A percentile compares a stretch with the other conserved stretches of the same genome.
Evolutionary conservation across 2,329 filamentous ascomycete genomes (phyloP).

Genomic region (Pseudopyricularia cyperi): DNA sequence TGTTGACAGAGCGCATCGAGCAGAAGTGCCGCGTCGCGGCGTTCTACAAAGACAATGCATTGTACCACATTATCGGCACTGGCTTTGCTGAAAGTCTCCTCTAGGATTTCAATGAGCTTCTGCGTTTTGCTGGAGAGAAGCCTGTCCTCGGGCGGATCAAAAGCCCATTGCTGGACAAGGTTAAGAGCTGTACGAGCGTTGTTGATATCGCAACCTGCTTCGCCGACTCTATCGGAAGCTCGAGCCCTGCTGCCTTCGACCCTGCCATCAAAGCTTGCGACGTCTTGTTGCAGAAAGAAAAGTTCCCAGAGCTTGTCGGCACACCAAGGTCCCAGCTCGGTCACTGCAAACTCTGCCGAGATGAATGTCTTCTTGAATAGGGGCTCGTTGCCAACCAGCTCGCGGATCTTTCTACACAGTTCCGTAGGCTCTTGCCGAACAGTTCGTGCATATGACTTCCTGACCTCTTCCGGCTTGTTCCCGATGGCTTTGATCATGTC

Average conservation of each 20-base stretch:
- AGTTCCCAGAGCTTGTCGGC: slow-evolving; percentile 71
- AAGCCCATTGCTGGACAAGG: slow-evolving; percentile 38
- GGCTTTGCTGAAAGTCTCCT: background rate
- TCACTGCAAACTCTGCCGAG: slow-evolving; percentile 45
- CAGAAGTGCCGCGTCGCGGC: background rate
- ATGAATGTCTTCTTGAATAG: slow-evolving; percentile 44
- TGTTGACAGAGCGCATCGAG: background rate
- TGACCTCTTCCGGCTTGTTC: background rate
- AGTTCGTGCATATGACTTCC: slow-evolving; percentile 16
- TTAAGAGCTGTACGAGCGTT: slow-evolving; percentile 45
- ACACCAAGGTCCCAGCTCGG: slow-evolving; percentile 69
- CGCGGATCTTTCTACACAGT: slow-evolving; percentile 46
- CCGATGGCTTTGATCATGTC: background rate
- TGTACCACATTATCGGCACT: background rate
- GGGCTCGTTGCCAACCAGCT: slow-evolving; percentile 23
- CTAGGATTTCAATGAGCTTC: slow-evolving; percentile 28
- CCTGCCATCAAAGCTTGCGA: slow-evolving; percentile 45
- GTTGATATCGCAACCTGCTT: slow-evolving; percentile 18
- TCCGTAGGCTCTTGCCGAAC: slow-evolving; percentile 44
- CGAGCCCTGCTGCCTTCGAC: slow-evolving; percentile 19
- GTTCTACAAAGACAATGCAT: slow-evolving; percentile 3
- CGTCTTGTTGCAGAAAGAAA: slow-evolving; percentile 49
- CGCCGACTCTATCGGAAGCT: background rate
- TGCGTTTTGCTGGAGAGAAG: slow-evolving; percentile 63
- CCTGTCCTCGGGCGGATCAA: slow-evolving; percentile 19